Base-by-base conservation (phyloP, 805 yeast genomes). In the Yarrowia alimentaria region DNA sequence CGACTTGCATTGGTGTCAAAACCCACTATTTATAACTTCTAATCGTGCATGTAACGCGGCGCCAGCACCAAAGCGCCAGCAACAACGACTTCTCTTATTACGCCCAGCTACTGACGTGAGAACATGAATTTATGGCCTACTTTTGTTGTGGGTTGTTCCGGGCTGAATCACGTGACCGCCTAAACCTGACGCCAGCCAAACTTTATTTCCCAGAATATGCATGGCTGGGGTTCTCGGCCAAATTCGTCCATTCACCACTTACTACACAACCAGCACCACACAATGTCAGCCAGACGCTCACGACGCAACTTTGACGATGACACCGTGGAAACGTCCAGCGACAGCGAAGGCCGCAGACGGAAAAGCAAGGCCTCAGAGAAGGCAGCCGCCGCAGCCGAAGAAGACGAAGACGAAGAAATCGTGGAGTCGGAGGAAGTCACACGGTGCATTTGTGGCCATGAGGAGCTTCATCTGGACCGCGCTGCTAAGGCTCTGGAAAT, bases 381-480 rank as follows among this genome's bases (percentile, higher is more conserved):
- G 13, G 13, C 38, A 8, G 37, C 28, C 10, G 51, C 29, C 18
- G 38, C 26, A 1, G 37, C 37, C 4, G 35, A 50, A 12, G 54
- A 51, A 16, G 40, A 28, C 6, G 55, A 53, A 16, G 52, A 37
- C 13, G 57, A 42, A 10, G 52, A 37, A 4, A 52, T 54, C 19
- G 56, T 33, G 30, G 55, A 34, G 17, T 22, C 53, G 7, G 48
- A 47, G 3, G 82, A 77, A 54, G 68, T 77, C 32, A 77, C 82
- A 2, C 64, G 82, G 45, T 78, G 82, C 60, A 67, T 76, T 13
- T 81, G 79, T 61, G 79, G 80, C 10, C 69, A 72, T 56, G 72
- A 72, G 35, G 81, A 77, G 54, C 66, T 70, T 19, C 69, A 65
- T 53, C 56, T 64, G 18, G 60, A 62, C 53, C 58, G 60, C 12